These are phyloP conservation scores for Penicillium sp. DNA, from an alignment of 2,329 filamentous ascomycete species.

Conservation along the genomic window DNA sequence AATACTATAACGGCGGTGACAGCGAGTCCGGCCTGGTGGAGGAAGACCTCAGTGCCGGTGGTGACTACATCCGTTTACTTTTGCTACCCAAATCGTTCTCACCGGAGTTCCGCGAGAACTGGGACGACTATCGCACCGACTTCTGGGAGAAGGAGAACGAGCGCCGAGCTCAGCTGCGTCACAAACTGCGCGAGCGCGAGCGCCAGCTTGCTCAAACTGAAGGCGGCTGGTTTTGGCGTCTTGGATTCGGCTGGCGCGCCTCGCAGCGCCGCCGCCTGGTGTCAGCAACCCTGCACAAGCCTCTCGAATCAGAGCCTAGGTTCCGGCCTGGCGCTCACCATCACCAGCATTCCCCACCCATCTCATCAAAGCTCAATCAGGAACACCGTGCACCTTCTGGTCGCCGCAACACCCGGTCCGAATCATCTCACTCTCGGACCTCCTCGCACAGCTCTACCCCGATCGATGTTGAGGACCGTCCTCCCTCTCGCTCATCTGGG, in stretches of 20 bases:
- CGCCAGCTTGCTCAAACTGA: conserved; percentile 70
- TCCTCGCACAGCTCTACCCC: conserved; percentile 52
- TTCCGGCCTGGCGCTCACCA: conserved; percentile 34
- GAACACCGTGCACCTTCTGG: conserved; percentile 37
- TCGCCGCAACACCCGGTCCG: conserved; percentile 45
- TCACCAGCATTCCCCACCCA: conserved; percentile 38
- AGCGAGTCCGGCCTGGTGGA: conserved; percentile 70
- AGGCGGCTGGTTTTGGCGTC: conserved; percentile 84
- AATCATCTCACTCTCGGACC: conserved; percentile 48
- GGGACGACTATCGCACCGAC: conserved; percentile 91
- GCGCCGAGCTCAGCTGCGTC: conserved; percentile 74
- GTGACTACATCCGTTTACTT: conserved; percentile 89
- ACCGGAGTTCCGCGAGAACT: conserved; percentile 92
- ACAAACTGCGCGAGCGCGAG: conserved; percentile 72
- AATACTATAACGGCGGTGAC: conserved; percentile 62
- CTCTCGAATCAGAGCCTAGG: conserved; percentile 37
- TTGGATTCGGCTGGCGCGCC: conserved; percentile 61
- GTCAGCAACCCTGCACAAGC: conserved; percentile 36
- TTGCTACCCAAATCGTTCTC: conserved; percentile 94
- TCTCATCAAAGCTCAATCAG: conserved; percentile 36
- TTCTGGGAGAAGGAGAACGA: conserved; percentile 99
- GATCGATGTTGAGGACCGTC: conserved; percentile 46
- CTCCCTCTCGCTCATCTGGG: conserved; percentile 41
- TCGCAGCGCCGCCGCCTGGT: conserved; percentile 40
- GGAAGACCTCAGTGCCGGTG: conserved; percentile 87